Percentiles rank a stretch among this genome's conserved stretches.
These are phyloP conservation scores for Suillus brevipes DNA, from an alignment of 768 basidiomycete species.

Conservation along the genomic window DNA sequence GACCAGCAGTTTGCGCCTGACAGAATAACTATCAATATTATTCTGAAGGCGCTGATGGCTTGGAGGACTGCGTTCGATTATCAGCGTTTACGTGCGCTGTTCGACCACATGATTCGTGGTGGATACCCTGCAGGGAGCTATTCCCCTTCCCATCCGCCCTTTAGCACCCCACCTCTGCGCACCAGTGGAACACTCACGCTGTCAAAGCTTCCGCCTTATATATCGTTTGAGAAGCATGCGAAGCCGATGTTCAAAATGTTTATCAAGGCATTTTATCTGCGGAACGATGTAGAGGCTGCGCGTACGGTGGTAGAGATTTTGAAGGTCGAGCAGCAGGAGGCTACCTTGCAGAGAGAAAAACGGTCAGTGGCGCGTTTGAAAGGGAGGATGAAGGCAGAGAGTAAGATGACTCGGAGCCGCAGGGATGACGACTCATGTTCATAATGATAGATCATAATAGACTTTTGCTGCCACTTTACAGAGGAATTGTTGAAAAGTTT, in stretches of 20 bases:
- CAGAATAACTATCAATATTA: slow-evolving; percentile 67
- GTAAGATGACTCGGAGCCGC: background rate
- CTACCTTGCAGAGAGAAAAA: background rate
- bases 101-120: slow-evolving; percentile 59
- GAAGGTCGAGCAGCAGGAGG: slow-evolving; percentile 38
- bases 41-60: slow-evolving; percentile 58
- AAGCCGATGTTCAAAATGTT: slow-evolving; percentile 74
- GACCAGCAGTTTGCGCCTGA: slow-evolving; percentile 59
- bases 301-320: slow-evolving; percentile 55
- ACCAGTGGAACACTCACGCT: slow-evolving; percentile 25
- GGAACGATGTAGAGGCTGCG: slow-evolving; percentile 56
- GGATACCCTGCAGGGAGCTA: slow-evolving; percentile 52
- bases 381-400: background rate
- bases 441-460: slow-evolving; percentile 3
- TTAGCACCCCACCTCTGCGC: slow-evolving; percentile 36
- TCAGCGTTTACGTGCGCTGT: slow-evolving; percentile 50
- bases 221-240: slow-evolving; percentile 61
- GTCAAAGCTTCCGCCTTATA: slow-evolving; percentile 39
- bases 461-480: background rate
- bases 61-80: slow-evolving; percentile 49
- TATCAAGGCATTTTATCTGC: slow-evolving; percentile 58
- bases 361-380: slow-evolving; percentile 1
- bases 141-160: slow-evolving; percentile 41
- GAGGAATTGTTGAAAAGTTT: background rate
- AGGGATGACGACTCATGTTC: background rate